Evolutionary conservation across 768 basidiomycete genomes (phyloP).

Genomic region (Baorangia bicolor): DNA sequence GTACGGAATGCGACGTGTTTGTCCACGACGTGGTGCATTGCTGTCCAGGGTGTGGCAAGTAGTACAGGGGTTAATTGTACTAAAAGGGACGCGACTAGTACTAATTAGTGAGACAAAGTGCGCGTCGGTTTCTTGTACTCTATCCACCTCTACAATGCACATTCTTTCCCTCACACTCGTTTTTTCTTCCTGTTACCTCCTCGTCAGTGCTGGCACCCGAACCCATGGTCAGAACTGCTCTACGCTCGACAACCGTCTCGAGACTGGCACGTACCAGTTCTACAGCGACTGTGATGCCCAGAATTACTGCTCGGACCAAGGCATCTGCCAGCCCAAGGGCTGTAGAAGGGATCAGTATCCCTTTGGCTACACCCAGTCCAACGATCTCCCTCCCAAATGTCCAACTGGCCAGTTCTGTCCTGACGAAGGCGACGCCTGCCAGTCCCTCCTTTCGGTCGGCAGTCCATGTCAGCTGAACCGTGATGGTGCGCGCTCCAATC

Average conservation of each 20-base stretch:
- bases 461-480: constrained; percentile 82
- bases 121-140: neutral
- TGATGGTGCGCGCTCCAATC: constrained; percentile 54
- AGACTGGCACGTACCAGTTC: constrained; percentile 77
- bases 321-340: constrained; percentile 58
- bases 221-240: constrained; percentile 49
- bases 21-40: constrained; percentile 94
- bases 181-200: constrained; percentile 44
- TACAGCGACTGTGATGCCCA: constrained; percentile 72
- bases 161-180: constrained; percentile 46
- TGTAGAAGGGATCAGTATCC: constrained; percentile 80
- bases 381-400: constrained; percentile 60
- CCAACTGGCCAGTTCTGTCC: constrained; percentile 70
- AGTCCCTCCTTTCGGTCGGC: constrained; percentile 54
- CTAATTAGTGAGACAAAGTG: neutral
- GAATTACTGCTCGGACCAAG: constrained; percentile 59
- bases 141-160: neutral
- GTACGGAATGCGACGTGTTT: constrained; percentile 94
- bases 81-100: neutral
- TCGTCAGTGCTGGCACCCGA: constrained; percentile 47
- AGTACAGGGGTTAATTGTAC: constrained; percentile 21
- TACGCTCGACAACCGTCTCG: constrained; percentile 60
- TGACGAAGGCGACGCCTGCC: constrained; percentile 76
- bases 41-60: constrained; percentile 82
- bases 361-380: constrained; percentile 55